These are phyloP conservation scores for Arachis hypogaea DNA, from an alignment of 306 rosid genomes.

Conservation along the genomic window DNA sequence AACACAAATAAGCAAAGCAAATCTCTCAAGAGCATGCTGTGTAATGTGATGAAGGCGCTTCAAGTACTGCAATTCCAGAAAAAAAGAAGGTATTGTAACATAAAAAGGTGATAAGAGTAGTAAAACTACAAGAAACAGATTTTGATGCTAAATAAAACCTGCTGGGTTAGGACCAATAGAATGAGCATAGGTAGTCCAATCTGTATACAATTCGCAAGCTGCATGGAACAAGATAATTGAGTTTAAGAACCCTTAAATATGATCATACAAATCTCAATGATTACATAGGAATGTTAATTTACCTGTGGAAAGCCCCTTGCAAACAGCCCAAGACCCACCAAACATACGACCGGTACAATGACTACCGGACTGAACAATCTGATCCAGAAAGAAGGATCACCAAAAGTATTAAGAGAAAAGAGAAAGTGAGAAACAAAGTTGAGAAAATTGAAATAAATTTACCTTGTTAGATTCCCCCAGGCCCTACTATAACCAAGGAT, in stretches of 20 bases:
- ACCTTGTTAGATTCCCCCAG: constrained; percentile 83
- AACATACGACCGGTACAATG: constrained; percentile 72
- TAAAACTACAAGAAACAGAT: not conserved
- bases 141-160: constrained; percentile 53
- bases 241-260: constrained; percentile 13
- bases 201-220: constrained; percentile 88
- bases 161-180: constrained; percentile 71
- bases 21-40: constrained; percentile 59
- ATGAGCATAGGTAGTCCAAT: constrained; percentile 88
- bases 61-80: constrained; percentile 51
- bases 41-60: constrained; percentile 51
- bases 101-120: not conserved
- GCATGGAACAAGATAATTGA: constrained; percentile 41
- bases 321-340: constrained; percentile 87
- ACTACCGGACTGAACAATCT: constrained; percentile 77
- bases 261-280: not conserved
- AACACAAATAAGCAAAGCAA: constrained; percentile 71
- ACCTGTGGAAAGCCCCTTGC: constrained; percentile 87
- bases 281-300: constrained; percentile 36
- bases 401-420: constrained; percentile 17
- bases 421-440: not conserved
- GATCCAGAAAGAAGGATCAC: constrained; percentile 35
- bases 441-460: constrained; percentile 33
- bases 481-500: constrained; percentile 71
- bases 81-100: not conserved